A percentile compares a stretch with the other conserved stretches of the same genome.
Evolutionary conservation across 2,329 filamentous ascomycete genomes (phyloP).

Genomic region (Colletotrichum magnum): DNA sequence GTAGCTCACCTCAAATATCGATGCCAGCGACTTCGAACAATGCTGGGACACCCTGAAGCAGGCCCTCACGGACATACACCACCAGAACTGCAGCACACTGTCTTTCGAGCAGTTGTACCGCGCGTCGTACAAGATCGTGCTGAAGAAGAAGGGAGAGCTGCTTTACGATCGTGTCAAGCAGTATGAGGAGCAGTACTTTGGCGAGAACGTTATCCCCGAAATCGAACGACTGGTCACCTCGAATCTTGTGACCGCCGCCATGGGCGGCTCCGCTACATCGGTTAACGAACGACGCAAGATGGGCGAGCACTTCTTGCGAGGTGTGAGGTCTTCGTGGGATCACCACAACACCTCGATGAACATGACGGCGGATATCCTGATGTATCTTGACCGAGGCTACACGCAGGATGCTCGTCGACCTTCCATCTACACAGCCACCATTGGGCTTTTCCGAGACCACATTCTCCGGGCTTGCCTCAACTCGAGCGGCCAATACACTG

Average conservation of each 20-base stretch:
- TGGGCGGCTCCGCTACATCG: constrained; percentile 75
- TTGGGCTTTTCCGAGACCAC: constrained; percentile 89
- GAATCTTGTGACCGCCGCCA: constrained; percentile 67
- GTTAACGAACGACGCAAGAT: constrained; percentile 83
- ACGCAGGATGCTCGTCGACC: constrained; percentile 78
- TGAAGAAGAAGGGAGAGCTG: constrained; percentile 86
- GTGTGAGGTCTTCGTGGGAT: constrained; percentile 84
- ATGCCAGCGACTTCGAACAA: constrained; percentile 84
- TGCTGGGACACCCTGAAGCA: constrained; percentile 84
- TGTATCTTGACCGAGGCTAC: constrained; percentile 96
- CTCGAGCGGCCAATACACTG: constrained; percentile 60
- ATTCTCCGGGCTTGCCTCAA: constrained; percentile 77
- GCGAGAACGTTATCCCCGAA: constrained; percentile 77
- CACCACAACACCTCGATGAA: constrained; percentile 94
- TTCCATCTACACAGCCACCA: constrained; percentile 86
- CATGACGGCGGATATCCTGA: constrained; percentile 95
- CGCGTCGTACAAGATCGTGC: constrained; percentile 91
- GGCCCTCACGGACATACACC: constrained; percentile 90
- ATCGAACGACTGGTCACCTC: constrained; percentile 81
- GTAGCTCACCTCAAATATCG: constrained; percentile 46
- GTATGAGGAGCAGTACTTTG: constrained; percentile 88
- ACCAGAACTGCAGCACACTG: constrained; percentile 88
- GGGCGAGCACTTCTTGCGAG: constrained; percentile 86
- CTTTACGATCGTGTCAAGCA: constrained; percentile 86
- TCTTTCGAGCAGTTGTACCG: constrained; percentile 98